Evolutionary conservation across 805 yeast species (phyloP), one percentile per base, ranked within the genome.

Genomic region (Metschnikowia reukaufii): DNA sequence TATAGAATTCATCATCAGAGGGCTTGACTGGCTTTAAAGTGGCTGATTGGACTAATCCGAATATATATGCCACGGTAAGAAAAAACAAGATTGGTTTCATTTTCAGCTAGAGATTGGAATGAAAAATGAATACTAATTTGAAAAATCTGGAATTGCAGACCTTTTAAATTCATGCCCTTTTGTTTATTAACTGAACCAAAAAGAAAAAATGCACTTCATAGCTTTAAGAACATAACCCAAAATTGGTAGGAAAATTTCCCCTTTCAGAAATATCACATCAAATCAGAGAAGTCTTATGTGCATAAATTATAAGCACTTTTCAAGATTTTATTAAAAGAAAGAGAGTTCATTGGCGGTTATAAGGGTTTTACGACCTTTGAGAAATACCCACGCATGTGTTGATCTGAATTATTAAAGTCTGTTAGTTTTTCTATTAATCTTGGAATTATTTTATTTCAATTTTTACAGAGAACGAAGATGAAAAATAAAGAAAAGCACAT

Each of bases 1-100:
- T 13, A 21, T 52, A 52, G 36, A 52, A 52, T 4, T 39, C 21
- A 31, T 52, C 56, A 1, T 37, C 38, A 7, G 19, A 6, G 3
- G 56, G 56, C n/a, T 36, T 46, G 25, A n/a, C 12, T 16, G 42
- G 42, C 17, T 39, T 25, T 6, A 39, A 21, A 3, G 20, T 25
- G 13, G 39, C 27, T 21, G 44, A 9, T 19, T 34, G 18, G 6
- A 20, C 33, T 8, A 18, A 29, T 15, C 8, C 17, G 6, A 25
- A 21, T 7, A n/a, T 10, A 19, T 10, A 36, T 9, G 16, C 8
- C 15, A 21, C 5, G 17, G 29, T 2, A 20, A 36, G 16, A 10
- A 36, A 15, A 13, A 36, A 29, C 13, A 9, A 15, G 15, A 21
- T 18, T 36, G 29, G 17, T 36, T 21, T 36, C 39, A 36, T 36